Evolutionary conservation across 164 flowering plant species (phyloP).

Genomic region (Liquidambar formosana): DNA sequence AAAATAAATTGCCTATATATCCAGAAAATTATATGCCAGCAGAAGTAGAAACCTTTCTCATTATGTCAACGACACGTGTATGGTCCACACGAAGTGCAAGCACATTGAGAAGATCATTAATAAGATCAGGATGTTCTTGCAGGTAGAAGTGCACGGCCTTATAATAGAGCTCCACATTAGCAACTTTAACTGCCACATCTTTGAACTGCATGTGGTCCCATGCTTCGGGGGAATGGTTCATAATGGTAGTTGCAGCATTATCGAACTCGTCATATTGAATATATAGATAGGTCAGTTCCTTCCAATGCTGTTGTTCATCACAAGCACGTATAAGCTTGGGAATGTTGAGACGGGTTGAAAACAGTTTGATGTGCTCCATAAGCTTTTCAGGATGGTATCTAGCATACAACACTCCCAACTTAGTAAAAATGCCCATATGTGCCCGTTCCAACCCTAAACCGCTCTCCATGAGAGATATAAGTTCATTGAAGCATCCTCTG

Average conservation of each 20-base stretch:
- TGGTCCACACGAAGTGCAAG: conserved; percentile 95
- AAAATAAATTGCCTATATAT: background rate
- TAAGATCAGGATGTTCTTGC: conserved; percentile 97
- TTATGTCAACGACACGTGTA: conserved; percentile 96
- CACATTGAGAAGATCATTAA: conserved; percentile 92
- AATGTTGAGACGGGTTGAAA: conserved; percentile 91
- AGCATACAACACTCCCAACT: conserved; percentile 95
- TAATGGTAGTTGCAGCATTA: conserved; percentile 96
- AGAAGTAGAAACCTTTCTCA: conserved; percentile 72
- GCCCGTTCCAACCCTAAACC: conserved; percentile 98
- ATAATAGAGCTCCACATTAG: conserved; percentile 96
- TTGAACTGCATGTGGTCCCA: conserved; percentile 99
- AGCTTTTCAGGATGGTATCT: conserved; percentile 97
- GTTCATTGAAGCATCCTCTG: conserved; percentile 93
- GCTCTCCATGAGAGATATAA: conserved; percentile 96
- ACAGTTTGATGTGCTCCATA: conserved; percentile 97
- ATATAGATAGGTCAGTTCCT: conserved; percentile 89
- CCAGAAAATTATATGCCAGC: background rate
- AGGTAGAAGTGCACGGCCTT: conserved; percentile 98
- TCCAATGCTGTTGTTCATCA: conserved; percentile 99
- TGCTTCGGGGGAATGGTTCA: conserved; percentile 99
- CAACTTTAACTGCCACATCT: conserved; percentile 92
- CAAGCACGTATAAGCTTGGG: conserved; percentile 97
- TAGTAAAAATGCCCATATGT: conserved; percentile 99
- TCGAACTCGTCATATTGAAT: conserved; percentile 98